phyloP scores from a whole-genome alignment of 1,284 basidiomycete genomes.

The Clitocybe nebularis region DNA sequence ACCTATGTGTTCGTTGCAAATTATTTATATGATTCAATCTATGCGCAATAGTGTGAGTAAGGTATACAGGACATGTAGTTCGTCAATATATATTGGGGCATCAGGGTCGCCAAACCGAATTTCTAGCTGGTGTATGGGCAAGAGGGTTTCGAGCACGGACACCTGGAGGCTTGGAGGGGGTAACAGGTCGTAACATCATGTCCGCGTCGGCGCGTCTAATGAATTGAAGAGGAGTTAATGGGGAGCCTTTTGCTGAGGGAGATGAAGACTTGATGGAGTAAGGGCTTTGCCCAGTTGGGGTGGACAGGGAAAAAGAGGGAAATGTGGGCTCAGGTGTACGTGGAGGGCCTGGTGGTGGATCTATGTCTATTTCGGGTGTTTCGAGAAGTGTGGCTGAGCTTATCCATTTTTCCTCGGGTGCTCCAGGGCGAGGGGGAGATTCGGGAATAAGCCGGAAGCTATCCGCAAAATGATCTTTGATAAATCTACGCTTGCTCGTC shows the following conservation, averaged over 20 bases:
- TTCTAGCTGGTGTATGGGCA: slow-evolving; percentile 29
- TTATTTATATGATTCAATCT: slow-evolving; percentile 3
- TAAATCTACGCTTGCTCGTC: slow-evolving; percentile 56
- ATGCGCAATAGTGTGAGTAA: slow-evolving; percentile 7
- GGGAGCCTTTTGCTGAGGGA: slow-evolving; percentile 41
- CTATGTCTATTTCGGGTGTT: slow-evolving; percentile 32
- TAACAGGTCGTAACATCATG: slow-evolving; percentile 32
- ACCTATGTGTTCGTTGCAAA: not conserved
- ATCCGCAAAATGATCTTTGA: slow-evolving; percentile 81
- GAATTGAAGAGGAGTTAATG: slow-evolving; percentile 46
- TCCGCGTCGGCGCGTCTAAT: slow-evolving; percentile 45
- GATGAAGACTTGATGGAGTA: slow-evolving; percentile 40
- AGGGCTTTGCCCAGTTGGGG: slow-evolving; percentile 44
- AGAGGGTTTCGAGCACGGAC: slow-evolving; percentile 25
- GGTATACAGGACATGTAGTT: slow-evolving; percentile 11
- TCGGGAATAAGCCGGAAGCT: slow-evolving; percentile 64
- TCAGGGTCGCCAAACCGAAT: slow-evolving; percentile 41
- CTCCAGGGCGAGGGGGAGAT: slow-evolving; percentile 48
- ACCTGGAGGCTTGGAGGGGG: slow-evolving; percentile 32
- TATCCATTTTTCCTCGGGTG: slow-evolving; percentile 75
- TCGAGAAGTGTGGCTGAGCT: slow-evolving; percentile 70
- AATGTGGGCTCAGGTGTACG: slow-evolving; percentile 66
- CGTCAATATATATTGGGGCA: slow-evolving; percentile 10
- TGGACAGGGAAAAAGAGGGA: slow-evolving; percentile 42
- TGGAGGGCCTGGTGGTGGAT: slow-evolving; percentile 44